Percentiles rank a stretch among this genome's conserved stretches.
phyloP scores from a whole-genome alignment of 1,284 basidiomycete species.

The Boletus sp. region DNA sequence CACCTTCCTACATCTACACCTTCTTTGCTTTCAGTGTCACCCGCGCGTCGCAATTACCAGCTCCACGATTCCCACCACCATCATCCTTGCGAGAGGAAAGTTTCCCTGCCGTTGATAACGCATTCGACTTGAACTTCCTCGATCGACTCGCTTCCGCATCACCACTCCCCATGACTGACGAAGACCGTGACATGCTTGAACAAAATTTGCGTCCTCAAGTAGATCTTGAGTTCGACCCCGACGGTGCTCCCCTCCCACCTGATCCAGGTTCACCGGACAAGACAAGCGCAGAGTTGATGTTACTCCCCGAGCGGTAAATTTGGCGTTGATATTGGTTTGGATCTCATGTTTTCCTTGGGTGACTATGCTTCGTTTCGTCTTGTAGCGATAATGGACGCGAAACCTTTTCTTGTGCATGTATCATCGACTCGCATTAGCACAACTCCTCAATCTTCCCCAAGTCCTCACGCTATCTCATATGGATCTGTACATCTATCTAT shows the following conservation, averaged over 20 bases:
- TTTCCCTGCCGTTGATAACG: slow-evolving; percentile 21
- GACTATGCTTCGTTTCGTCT: slow-evolving; percentile 6
- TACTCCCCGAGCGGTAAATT: slow-evolving; percentile 32
- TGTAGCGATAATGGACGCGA: slow-evolving; percentile 24
- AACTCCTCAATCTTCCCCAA: not conserved
- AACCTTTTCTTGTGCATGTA: slow-evolving; percentile 17
- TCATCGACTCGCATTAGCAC: slow-evolving; percentile 17
- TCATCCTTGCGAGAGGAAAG: slow-evolving; percentile 19
- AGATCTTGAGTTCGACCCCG: slow-evolving; percentile 30
- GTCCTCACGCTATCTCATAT: slow-evolving; percentile 11
- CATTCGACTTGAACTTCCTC: slow-evolving; percentile 25
- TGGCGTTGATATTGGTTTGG: not conserved
- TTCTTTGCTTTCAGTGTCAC: slow-evolving; percentile 48
- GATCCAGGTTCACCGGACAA: slow-evolving; percentile 37
- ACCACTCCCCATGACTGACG: slow-evolving; percentile 34
- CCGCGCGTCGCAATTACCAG: slow-evolving; percentile 28
- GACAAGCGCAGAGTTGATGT: slow-evolving; percentile 24
- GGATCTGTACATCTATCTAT: slow-evolving; percentile 19
- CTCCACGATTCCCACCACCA: slow-evolving; percentile 10
- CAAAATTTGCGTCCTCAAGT: slow-evolving; percentile 17
- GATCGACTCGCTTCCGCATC: slow-evolving; percentile 37
- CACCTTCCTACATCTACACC: slow-evolving; percentile 42
- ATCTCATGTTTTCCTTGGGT: slow-evolving; percentile 1
- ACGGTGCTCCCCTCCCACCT: slow-evolving; percentile 24
- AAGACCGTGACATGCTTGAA: slow-evolving; percentile 25